Conservation (phyloP, 1,284 basidiomycete species). For the Meira miltonrushii region DNA sequence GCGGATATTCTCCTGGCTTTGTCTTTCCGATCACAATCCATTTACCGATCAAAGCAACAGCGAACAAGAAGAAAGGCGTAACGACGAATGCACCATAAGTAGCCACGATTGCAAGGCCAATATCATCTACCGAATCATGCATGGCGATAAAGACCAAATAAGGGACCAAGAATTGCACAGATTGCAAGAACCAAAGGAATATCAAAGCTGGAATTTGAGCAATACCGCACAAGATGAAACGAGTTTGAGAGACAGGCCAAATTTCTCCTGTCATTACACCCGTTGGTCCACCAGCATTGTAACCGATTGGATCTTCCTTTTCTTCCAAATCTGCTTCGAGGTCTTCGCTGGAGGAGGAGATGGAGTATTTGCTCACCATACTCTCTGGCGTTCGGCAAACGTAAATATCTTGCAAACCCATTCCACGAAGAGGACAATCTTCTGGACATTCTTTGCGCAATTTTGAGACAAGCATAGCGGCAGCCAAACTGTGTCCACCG, state of each 20-base stretch:
- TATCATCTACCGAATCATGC: not conserved
- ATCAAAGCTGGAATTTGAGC: slow-evolving; percentile 9
- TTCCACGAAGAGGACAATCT: slow-evolving; percentile 2
- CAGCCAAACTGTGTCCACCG: slow-evolving; percentile 13
- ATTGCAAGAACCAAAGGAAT: slow-evolving; percentile 12
- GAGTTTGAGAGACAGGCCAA: slow-evolving; percentile 6
- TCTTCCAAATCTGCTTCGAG: not conserved
- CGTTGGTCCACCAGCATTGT: slow-evolving; percentile 2
- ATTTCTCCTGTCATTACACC: slow-evolving; percentile 1
- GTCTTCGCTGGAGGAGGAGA: not conserved
- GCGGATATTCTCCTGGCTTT: slow-evolving; percentile 9
- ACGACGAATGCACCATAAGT: slow-evolving; percentile 12
- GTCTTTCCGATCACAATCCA: slow-evolving; percentile 11
- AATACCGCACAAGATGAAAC: slow-evolving; percentile 8
- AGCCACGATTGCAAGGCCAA: slow-evolving; percentile 4
- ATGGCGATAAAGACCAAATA: slow-evolving; percentile 12
- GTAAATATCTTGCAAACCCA: slow-evolving; percentile 15
- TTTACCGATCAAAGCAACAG: slow-evolving; percentile 9
- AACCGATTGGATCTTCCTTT: not conserved
- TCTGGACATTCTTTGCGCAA: slow-evolving; percentile 1
- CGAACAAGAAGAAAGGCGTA: not conserved
- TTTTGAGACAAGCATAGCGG: slow-evolving; percentile 12
- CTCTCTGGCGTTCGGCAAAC: slow-evolving; percentile 6
- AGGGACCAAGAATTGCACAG: slow-evolving; percentile 11
- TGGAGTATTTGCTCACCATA: slow-evolving; percentile 7